Conservation (phyloP, 257 asterid species). For the Primulina eburnea region DNA sequence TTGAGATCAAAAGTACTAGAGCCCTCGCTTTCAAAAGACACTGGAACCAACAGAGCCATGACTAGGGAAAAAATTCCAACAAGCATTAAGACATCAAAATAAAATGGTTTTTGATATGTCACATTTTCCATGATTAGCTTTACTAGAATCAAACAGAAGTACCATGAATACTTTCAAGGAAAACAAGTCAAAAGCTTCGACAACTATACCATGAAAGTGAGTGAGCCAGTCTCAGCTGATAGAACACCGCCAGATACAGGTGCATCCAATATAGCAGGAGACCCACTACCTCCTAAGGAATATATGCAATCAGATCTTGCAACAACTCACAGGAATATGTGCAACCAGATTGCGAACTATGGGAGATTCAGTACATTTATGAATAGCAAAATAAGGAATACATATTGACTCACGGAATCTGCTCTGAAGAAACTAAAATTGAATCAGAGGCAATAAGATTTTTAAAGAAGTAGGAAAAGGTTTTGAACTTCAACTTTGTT, state of each 20-base stretch:
- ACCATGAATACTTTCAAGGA: background rate
- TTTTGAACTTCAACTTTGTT: background rate
- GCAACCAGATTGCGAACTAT: background rate
- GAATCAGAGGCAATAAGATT: background rate
- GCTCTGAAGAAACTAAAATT: background rate
- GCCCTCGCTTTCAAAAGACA: background rate
- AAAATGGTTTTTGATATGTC: background rate
- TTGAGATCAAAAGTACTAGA: background rate
- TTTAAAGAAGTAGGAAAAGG: background rate
- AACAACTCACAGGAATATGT: background rate
- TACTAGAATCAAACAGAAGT: background rate
- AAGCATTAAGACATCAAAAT: background rate
- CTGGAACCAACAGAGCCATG: background rate
- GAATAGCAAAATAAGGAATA: background rate
- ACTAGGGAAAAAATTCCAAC: background rate
- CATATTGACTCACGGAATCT: background rate
- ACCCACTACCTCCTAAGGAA: conserved; percentile 39
- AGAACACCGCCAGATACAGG: conserved; percentile 97
- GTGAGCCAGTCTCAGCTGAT: conserved; percentile 84
- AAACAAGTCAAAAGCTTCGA: conserved; percentile 5
- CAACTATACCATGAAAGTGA: conserved; percentile 82
- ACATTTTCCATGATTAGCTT: background rate
- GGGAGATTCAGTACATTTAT: background rate
- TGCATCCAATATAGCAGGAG: conserved; percentile 89
- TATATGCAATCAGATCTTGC: background rate